A percentile compares a stretch with the other conserved stretches of the same genome.
These are phyloP conservation scores for Xylariaceae sp. DNA, from an alignment of 2,329 filamentous ascomycete species.

Conservation along the genomic window DNA sequence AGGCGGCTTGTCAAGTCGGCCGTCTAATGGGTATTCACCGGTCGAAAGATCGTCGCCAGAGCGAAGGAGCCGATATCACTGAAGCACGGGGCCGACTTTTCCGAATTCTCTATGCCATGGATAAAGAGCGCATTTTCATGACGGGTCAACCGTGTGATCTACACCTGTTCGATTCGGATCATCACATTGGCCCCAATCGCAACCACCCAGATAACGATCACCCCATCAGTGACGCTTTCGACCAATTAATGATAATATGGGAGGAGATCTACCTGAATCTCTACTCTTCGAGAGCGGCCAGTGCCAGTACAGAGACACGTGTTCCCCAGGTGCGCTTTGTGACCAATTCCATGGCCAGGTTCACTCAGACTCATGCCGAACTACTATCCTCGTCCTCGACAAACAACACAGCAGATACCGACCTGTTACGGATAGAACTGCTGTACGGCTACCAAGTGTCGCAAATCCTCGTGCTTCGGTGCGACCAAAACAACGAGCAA, in stretches of 20 bases:
- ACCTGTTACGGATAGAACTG: constrained; percentile 24
- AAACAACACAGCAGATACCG: constrained; percentile 3
- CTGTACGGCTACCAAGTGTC: constrained; percentile 31
- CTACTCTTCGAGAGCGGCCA: constrained; percentile 21
- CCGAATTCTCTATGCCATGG: constrained; percentile 31
- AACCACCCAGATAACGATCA: neutral
- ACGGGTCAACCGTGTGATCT: constrained; percentile 32
- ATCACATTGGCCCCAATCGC: constrained; percentile 1
- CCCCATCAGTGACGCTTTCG: constrained; percentile 24
- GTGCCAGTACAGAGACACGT: constrained; percentile 6
- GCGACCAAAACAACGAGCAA: constrained; percentile 21
- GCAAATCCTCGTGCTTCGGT: constrained; percentile 29
- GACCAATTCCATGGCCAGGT: constrained; percentile 15
- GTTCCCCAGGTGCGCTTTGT: constrained; percentile 20
- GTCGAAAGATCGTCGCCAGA: constrained; percentile 1
- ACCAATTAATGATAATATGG: constrained; percentile 32
- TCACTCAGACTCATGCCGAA: constrained; percentile 17
- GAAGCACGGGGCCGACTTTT: constrained; percentile 25
- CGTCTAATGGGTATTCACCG: constrained; percentile 30
- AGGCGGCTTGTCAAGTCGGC: constrained; percentile 31
- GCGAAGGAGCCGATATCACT: neutral
- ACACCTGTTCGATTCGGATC: constrained; percentile 31
- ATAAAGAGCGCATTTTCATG: constrained; percentile 33
- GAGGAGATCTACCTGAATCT: constrained; percentile 34
- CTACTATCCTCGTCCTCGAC: neutral